A percentile compares a stretch with the other conserved stretches of the same genome.
Conservation (phyloP, 306 rosid genomes). For the Rosa multiflora region DNA sequence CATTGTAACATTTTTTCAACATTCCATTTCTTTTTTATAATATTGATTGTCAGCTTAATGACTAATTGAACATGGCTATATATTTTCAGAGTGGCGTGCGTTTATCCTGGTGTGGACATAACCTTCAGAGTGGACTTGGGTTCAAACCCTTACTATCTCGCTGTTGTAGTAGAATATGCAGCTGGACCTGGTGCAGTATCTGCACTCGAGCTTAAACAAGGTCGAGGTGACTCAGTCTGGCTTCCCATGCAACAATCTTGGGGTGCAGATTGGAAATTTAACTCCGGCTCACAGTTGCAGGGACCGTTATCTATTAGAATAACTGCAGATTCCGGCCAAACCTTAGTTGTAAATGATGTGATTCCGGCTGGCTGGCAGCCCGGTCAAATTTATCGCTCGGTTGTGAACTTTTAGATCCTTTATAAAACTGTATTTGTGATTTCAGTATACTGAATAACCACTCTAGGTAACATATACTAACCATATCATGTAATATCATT, state of each 20-base stretch:
- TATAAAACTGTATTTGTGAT: not conserved
- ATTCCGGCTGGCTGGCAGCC: conserved; percentile 66
- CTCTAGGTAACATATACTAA: not conserved
- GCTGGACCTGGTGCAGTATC: conserved; percentile 61
- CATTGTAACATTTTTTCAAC: not conserved
- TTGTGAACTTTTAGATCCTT: conserved; percentile 37
- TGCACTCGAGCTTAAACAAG: conserved; percentile 52
- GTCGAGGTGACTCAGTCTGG: conserved; percentile 37
- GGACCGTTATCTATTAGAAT: conserved; percentile 61
- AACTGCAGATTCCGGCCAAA: conserved; percentile 35
- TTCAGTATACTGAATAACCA: not conserved
- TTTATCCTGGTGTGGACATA: conserved; percentile 39
- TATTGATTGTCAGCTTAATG: not conserved
- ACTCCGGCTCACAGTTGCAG: conserved; percentile 36
- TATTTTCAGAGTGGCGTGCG: conserved; percentile 50
- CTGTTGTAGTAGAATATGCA: conserved; percentile 47
- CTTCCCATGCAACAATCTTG: conserved; percentile 55
- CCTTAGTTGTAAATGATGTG: conserved; percentile 46
- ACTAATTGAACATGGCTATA: not conserved
- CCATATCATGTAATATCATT: no score
- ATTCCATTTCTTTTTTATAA: not conserved
- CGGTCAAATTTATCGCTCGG: conserved; percentile 56
- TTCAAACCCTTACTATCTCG: conserved; percentile 57
- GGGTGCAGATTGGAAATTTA: conserved; percentile 70
- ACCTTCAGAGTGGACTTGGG: conserved; percentile 55